Evolutionary conservation across 2,329 filamentous ascomycete genomes (phyloP).

Genomic region (Clarireedia paspali): DNA sequence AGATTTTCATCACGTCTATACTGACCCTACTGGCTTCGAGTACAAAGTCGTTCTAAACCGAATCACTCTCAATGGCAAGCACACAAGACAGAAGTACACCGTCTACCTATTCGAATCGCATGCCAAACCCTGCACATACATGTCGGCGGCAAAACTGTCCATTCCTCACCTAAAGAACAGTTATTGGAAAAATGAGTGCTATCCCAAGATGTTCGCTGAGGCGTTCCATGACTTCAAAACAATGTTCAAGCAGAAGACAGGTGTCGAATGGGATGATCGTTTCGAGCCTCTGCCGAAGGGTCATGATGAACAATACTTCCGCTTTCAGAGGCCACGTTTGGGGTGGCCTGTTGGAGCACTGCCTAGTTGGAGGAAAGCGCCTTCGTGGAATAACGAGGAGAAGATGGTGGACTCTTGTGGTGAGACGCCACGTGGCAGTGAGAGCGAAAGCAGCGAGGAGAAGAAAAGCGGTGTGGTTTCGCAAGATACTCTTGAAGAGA

Average conservation of each 20-base stretch:
- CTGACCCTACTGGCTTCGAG: constrained; percentile 51
- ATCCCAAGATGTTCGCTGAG: constrained; percentile 34
- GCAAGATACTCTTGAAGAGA: background rate
- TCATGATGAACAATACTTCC: constrained; percentile 4
- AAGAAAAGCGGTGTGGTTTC: background rate
- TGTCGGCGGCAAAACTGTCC: constrained; percentile 44
- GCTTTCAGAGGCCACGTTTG: constrained; percentile 11
- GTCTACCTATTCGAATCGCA: constrained; percentile 61
- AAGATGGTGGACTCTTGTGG: background rate
- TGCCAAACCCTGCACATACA: constrained; percentile 51
- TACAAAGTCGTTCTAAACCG: constrained; percentile 58
- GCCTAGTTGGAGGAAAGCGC: constrained; percentile 8
- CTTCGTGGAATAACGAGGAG: background rate
- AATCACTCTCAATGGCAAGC: constrained; percentile 35
- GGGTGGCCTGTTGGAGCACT: constrained; percentile 17
- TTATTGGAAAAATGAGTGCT: constrained; percentile 30
- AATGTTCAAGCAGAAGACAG: constrained; percentile 52
- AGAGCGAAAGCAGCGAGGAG: background rate
- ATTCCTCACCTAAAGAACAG: constrained; percentile 28
- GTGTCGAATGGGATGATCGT: constrained; percentile 51
- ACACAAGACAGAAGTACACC: constrained; percentile 49
- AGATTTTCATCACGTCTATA: constrained; percentile 59
- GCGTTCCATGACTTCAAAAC: constrained; percentile 45
- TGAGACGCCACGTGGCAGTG: background rate
- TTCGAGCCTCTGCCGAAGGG: constrained; percentile 13